Evolutionary conservation across 2,329 filamentous ascomycete genomes (phyloP), one percentile per base, ranked within the genome.

Genomic region (Neonectria sp.): DNA sequence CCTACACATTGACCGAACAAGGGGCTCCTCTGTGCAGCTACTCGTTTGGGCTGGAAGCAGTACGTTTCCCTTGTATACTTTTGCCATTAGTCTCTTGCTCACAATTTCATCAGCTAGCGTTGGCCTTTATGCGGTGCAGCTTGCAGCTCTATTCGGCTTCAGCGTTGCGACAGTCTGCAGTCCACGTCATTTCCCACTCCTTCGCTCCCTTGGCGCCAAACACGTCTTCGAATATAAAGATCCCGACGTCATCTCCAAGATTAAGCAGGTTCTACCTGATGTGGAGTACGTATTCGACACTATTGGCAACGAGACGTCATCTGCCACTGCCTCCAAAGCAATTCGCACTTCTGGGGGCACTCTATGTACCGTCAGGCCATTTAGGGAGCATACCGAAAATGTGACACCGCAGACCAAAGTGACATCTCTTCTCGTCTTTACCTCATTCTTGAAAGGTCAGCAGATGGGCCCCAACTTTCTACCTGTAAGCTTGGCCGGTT

Each of bases 31-130:
- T 3, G 31, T 56, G 2, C 49, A 60, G 6, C 70, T 85, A 3
- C 74, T 85, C 3, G 75, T 84, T 17, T 84, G 81, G 79, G 82
- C 79, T 21, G 82, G 81, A 43, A 83, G 82, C 45, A 82, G 81
- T 78, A 77, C 71, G 74, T 71, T 24, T 25, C 3, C 25, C 40
- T 12, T 45, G n/a, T 45, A 24, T 24, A 2, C 40, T 11, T 45
- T 21, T 9, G 0, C 6, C 17, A 6, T 11, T 4, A 12, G 8
- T n/a, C 40, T 21, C 40, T 45, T 45, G 21, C 45, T 17, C 15
- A 48, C 17, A 3, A 3, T 3, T 17, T 63, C 6, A 31, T 31
- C 12, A 81, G 79, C 79, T 15, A 81, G 77, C 51, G 79, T 82
- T 1, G 80, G 80, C 0, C 67, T 77, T 1, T 82, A 79, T 37